These are phyloP conservation scores for Solanum pimpinellifolium DNA, from an alignment of 257 asterid genomes.

Conservation along the genomic window DNA sequence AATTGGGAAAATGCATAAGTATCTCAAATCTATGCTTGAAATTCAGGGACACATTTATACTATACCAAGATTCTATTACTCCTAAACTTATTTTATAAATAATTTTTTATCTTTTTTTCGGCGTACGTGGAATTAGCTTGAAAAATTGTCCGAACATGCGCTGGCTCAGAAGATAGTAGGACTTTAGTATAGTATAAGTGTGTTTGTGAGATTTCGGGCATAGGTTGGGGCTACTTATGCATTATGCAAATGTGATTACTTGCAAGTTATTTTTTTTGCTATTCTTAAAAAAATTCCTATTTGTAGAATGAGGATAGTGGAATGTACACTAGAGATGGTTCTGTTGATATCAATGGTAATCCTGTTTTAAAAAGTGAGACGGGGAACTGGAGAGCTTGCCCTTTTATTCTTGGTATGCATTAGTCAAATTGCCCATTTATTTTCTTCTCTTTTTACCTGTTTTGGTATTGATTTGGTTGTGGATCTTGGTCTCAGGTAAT, in stretches of 20 bases:
- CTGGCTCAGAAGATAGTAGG: too few relatives aligned
- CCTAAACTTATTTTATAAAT: too few relatives aligned
- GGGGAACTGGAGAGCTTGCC: conserved; percentile 98
- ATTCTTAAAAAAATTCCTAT: neutral
- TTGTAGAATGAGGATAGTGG: conserved; percentile 35
- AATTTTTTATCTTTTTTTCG: too few relatives aligned
- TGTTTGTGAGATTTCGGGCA: too few relatives aligned
- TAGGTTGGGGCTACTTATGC: too few relatives aligned
- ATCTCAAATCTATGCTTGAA: too few relatives aligned
- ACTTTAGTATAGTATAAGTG: too few relatives aligned
- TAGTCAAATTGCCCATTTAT: neutral
- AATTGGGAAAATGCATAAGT: too few relatives aligned
- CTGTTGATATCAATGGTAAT: conserved; percentile 82
- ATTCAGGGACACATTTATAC: too few relatives aligned
- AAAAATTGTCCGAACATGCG: too few relatives aligned
- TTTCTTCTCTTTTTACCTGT: neutral
- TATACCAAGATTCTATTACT: too few relatives aligned
- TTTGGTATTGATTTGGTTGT: neutral
- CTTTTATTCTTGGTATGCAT: conserved; percentile 70
- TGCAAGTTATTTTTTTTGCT: neutral
- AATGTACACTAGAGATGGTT: conserved; percentile 78
- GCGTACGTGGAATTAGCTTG: too few relatives aligned
- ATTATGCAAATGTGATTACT: neutral
- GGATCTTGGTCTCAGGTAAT: conserved; percentile 51
- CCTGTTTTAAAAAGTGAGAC: conserved; percentile 77